Evolutionary conservation across 257 asterid species (phyloP).

Genomic region (Asclepias syriaca): DNA sequence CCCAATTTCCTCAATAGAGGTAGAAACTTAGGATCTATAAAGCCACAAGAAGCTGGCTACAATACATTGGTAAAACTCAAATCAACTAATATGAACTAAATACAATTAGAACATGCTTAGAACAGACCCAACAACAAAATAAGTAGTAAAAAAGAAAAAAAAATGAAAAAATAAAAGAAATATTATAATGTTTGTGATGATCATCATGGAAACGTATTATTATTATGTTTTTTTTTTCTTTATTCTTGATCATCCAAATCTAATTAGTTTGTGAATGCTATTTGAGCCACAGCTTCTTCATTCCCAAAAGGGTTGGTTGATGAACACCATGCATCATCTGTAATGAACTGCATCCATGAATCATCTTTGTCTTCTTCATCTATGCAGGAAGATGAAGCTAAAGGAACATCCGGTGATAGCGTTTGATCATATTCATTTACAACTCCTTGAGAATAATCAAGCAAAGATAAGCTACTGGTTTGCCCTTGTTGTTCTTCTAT

Average conservation of each 20-base stretch:
- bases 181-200: not conserved
- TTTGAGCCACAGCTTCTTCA: slow-evolving; percentile 47
- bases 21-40: slow-evolving; percentile 35
- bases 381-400: slow-evolving; percentile 50
- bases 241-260: slow-evolving; percentile 12
- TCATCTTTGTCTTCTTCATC: slow-evolving; percentile 82
- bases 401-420: slow-evolving; percentile 65
- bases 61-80: slow-evolving; percentile 32
- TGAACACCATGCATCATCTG: slow-evolving; percentile 89
- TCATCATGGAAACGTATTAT: not conserved
- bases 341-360: slow-evolving; percentile 96
- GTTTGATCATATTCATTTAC: slow-evolving; percentile 44
- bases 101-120: slow-evolving; percentile 38
- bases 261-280: slow-evolving; percentile 51
- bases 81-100: slow-evolving; percentile 30
- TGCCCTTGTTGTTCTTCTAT: slow-evolving; percentile 76
- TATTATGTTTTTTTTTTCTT: not conserved
- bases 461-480: slow-evolving; percentile 45
- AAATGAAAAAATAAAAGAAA: slow-evolving; percentile 1
- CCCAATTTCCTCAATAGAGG: slow-evolving; percentile 31
- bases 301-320: slow-evolving; percentile 43
- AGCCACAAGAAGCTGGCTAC: slow-evolving; percentile 42
- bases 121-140: slow-evolving; percentile 15
- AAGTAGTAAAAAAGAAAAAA: not conserved
- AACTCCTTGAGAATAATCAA: slow-evolving; percentile 49